Evolutionary conservation across 2,329 filamentous ascomycete species (phyloP), one percentile per base, ranked within the genome.

Genomic region (Trichoderma sp.): DNA sequence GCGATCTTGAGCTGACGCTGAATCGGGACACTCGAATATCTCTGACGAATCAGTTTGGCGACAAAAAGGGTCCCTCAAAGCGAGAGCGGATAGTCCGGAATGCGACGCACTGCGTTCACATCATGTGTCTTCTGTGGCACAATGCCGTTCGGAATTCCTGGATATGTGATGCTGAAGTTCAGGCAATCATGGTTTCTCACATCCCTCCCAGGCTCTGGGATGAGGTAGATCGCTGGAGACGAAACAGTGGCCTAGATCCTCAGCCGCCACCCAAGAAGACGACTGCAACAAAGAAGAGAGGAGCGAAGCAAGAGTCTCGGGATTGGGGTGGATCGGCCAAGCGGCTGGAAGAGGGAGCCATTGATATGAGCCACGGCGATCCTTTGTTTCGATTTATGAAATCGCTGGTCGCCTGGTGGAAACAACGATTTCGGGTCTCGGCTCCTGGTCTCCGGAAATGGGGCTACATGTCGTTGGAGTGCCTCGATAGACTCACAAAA

Each of bases 111-210:
- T 93, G 93, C 76, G 86, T 97, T 75, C 96, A 99, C 81, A 94
- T 98, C 2, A 91, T 97, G 79, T 89, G 90, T 67, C 84, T 99
- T 18, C 87, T 99, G 73, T 98, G 92, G 86, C 95, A 98, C 79
- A 98, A 98, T 78, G 89, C 93, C 0, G 82, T 96, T 15, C 89
- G 93, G 56, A 98, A 98, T 79, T 86, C 89, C 0, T 98, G 95
- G 91, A 83, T 94, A 24, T 93, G 93, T 75, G 93, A 98, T 76
- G 80, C 86, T 4, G 88, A 92, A 73, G 86, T 97, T 0, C 93
- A 96, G 73, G 89, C 90, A 12, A 92, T 90, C 18, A 85, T 98
- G 78, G 85, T 96, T 4, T 89, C 90, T n/a, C 91, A 93, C 71
- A 77, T 97, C 7, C 87, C 92, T 0, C 85, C 88, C 0, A 87